Evolutionary conservation across 2,329 filamentous ascomycete genomes (phyloP), one percentile per base, ranked within the genome.

Genomic region (Ilyonectria robusta): DNA sequence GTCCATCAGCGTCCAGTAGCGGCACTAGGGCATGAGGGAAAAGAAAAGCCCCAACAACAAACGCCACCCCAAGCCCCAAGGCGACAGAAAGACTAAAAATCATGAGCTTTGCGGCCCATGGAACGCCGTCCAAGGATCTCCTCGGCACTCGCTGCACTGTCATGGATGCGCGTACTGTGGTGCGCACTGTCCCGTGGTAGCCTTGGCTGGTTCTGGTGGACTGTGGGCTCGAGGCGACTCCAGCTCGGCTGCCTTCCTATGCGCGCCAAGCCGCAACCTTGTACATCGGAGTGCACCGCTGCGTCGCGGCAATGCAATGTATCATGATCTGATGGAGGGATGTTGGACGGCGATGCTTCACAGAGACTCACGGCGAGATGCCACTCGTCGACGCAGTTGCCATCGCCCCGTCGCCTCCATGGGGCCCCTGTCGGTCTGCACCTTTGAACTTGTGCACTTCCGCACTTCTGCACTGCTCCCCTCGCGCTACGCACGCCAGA

Each of bases 191-290:
- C 15, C 40, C n/a, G 40, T 42, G 40, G 4, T 42, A 17, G 31
- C 8, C 31, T 9, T 33, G 31, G 11, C 31, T 33, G 31, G 31
- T 6, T 11, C 31, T 33, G 31, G 54, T 48, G 56, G 59, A 11
- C 59, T 70, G 54, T 48, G 56, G 59, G 9, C 59, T 70, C 57
- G 56, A 67, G 69, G 69, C 69, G 57, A 69, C 69, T 57, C 37
- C 11, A 17, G 13, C 40, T 42, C 40, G 40, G 40, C 40, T 42
- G 8, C 40, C 17, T 6, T 8, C 15, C 40, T 33, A 26, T 11
- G 11, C 17, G 40, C n/a, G 15, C 40, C 40, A 42, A n/a, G n/a
- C 23, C 23, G 21, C n/a, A n/a, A n/a, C 15, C 26, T 47, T 59
- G 47, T 55, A 65, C 50, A 65, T 35, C n/a, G n/a, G 33, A 26